phyloP scores from a whole-genome alignment of 352 stramenopile species.

The Blastocystis sp. region DNA sequence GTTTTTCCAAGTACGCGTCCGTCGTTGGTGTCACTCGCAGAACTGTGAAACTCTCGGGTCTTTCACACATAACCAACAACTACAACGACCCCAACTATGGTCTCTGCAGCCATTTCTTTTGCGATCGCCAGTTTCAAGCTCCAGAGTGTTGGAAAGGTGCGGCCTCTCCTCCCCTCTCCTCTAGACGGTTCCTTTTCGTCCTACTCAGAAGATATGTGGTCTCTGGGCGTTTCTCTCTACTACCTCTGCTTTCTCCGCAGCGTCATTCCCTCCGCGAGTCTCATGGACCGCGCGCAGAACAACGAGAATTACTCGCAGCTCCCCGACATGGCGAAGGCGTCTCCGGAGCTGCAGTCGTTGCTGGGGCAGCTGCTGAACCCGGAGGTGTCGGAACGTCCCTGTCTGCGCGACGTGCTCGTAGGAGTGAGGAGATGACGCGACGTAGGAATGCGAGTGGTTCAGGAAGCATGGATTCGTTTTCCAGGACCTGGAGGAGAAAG shows the following conservation, averaged over 20 bases:
- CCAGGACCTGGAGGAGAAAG: background rate
- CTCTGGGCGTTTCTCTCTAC: background rate
- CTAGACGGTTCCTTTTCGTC: conserved; percentile 8
- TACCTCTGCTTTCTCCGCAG: background rate
- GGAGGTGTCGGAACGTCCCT: background rate
- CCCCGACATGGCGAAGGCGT: background rate
- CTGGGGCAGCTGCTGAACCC: background rate
- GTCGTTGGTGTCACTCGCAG: background rate
- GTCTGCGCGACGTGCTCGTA: background rate
- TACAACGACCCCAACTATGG: background rate
- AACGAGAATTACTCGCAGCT: background rate
- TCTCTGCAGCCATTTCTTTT: background rate
- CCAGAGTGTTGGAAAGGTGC: conserved; percentile 11
- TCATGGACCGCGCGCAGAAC: background rate
- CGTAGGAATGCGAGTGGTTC: background rate
- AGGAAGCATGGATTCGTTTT: background rate
- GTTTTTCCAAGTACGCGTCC: background rate
- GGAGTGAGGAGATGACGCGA: background rate
- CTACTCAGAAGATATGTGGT: conserved; percentile 9
- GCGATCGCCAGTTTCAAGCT: background rate
- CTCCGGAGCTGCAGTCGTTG: background rate
- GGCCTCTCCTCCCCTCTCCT: background rate
- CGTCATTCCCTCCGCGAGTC: background rate
- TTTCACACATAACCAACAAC: background rate
- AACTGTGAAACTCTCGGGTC: background rate